phyloP scores from a whole-genome alignment of 768 basidiomycete genomes.

The Leccinum rimulosum region DNA sequence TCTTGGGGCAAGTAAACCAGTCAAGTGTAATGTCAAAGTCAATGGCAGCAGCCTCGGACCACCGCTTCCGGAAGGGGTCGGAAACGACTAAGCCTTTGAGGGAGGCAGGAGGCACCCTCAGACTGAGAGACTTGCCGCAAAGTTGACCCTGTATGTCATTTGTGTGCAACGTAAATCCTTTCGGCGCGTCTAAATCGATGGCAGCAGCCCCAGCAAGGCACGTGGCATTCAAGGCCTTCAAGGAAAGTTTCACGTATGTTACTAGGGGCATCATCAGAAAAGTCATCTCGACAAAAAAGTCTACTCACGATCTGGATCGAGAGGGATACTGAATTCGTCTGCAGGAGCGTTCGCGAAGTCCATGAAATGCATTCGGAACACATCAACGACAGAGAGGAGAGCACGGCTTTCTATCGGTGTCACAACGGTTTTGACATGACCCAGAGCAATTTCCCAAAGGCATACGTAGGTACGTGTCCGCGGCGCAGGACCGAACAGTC shows the following conservation, averaged over 20 bases:
- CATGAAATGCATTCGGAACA: slow-evolving; percentile 67
- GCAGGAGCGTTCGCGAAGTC: slow-evolving; percentile 85
- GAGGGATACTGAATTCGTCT: slow-evolving; percentile 52
- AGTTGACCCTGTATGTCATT: slow-evolving; percentile 74
- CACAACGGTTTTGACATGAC: slow-evolving; percentile 54
- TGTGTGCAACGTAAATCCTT: slow-evolving; percentile 61
- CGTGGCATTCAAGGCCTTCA: slow-evolving; percentile 53
- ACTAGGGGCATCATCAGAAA: slow-evolving; percentile 44
- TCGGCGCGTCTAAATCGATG: slow-evolving; percentile 50
- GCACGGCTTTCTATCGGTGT: slow-evolving; percentile 53
- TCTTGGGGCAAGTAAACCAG: slow-evolving; percentile 62
- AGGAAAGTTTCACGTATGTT: slow-evolving; percentile 74
- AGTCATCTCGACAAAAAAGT: background rate
- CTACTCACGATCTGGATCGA: slow-evolving; percentile 75
- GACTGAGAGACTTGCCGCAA: slow-evolving; percentile 61
- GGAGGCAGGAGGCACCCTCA: slow-evolving; percentile 52
- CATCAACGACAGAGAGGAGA: slow-evolving; percentile 49
- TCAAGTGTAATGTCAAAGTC: slow-evolving; percentile 60
- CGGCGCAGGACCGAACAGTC: slow-evolving; percentile 88
- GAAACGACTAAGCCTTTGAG: slow-evolving; percentile 51
- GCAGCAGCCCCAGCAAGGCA: slow-evolving; percentile 55
- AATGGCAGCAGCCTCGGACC: slow-evolving; percentile 66
- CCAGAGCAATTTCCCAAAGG: slow-evolving; percentile 86
- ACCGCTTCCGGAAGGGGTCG: slow-evolving; percentile 40
- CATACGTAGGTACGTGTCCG: slow-evolving; percentile 84